Base-by-base conservation (phyloP, 78 protist species). In the Guillardia theta region DNA sequence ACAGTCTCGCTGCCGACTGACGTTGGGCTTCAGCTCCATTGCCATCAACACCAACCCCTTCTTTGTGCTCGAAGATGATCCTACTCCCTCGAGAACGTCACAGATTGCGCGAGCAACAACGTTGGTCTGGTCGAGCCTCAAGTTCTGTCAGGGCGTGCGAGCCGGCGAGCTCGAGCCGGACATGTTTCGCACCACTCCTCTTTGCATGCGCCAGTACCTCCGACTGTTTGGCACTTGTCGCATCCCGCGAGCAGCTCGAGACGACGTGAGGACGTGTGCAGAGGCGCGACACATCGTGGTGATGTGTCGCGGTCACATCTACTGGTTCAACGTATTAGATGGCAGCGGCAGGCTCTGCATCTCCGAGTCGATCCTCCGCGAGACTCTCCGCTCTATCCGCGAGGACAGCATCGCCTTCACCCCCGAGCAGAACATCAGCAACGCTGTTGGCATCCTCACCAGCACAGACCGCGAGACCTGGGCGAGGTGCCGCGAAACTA, bases 11-110 rank as follows among this genome's bases (percentile, higher is more conserved):
- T 2, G 1, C 41, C 15, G n/a, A 70, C 45, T 70, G n/a, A 4
- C 41, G 41, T 70, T 33, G 41, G 33, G 36, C 41, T 4, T 70
- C 90, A 44, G 36, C n/a, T 18, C 50, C 2, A 44, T 80, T 22
- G 90, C 48, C 15, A 39, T 39, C 90, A 80, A 80, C 90, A 44
- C 48, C 41, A 80, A 80, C n/a, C 90, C 90, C 48, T 80, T 80
- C 50, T 80, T 80, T 44, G 50, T 44, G 30, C 50, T 80, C 15
- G 90, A 39, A 43, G 83, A 70, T 24, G 83, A 70, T 43, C 83
- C 83, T 3, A 70, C 83, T 36, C 83, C 83, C 5, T 24, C 9
- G 4, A 36, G 83, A 24, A 70, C 83, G 45, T 70, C 83, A 6
- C 83, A 80, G 50, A 80, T 80, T 8, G 45, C 90, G 90, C 90